Evolutionary conservation across 495 filamentous ascomycete species (phyloP).

Genomic region (Penicillium pulvis): DNA sequence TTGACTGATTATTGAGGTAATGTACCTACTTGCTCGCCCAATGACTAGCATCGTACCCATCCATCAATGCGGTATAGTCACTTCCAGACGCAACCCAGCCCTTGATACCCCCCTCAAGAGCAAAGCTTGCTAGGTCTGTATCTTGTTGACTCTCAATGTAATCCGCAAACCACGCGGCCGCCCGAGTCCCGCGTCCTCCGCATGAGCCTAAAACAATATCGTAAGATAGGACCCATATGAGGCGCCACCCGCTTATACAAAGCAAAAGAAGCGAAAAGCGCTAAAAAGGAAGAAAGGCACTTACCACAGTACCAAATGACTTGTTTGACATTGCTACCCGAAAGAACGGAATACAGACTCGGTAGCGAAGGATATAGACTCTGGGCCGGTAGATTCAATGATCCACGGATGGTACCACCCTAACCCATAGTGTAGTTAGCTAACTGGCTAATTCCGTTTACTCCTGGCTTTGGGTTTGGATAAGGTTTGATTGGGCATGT

Average conservation of each 20-base stretch:
- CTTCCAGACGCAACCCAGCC: constrained; percentile 63
- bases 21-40: constrained; percentile 41
- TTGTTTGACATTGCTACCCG: constrained; percentile 45
- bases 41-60: constrained; percentile 55
- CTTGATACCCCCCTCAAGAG: constrained; percentile 61
- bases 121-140: constrained; percentile 52
- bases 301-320: constrained; percentile 73
- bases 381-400: constrained; percentile 73
- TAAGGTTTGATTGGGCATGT: not conserved
- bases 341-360: constrained; percentile 56
- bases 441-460: not conserved
- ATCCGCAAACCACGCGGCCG: constrained; percentile 68
- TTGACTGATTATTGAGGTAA: not conserved
- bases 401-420: constrained; percentile 69
- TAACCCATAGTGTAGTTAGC: constrained; percentile 31
- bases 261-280: not conserved
- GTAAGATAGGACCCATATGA: constrained; percentile 2
- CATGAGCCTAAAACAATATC: constrained; percentile 57
- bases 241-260: not conserved
- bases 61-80: constrained; percentile 58
- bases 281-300: constrained; percentile 16
- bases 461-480: not conserved
- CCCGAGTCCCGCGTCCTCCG: constrained; percentile 59
- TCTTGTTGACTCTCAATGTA: constrained; percentile 52
- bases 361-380: constrained; percentile 61